Evolutionary conservation across 208 protist species (phyloP), one percentile per base, ranked within the genome.

Genomic region (Crithidia expoeki): DNA sequence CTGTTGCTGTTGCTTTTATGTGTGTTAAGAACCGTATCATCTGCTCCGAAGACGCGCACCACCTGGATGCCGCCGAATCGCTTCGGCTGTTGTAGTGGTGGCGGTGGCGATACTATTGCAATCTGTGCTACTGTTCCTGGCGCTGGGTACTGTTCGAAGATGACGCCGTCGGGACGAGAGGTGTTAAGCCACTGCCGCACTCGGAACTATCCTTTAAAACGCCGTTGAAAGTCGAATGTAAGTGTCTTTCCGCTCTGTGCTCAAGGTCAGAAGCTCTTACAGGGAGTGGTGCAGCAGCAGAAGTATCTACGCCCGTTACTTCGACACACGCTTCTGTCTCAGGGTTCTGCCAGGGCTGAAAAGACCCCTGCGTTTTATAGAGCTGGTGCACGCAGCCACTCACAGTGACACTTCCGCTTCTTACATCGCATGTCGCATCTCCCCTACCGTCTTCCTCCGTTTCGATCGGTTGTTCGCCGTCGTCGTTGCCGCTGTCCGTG

Each of bases 1-100:
- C n/a, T 42, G 36, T 12, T 42, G 36, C 36, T 42, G 36, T 12
- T 42, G 36, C 36, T 12, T 6, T 6, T 6, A 12, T 42, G 36
- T 6, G 10, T 12, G 36, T 12, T 6, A 6, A 12, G 12, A 42
- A 6, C 36, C 6, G 36, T 12, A 6, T 42, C 36, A 6, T 58
- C 30, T 19, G 30, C 30, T 10, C 52, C 52, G 19, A 58, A 58
- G 14, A 58, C 52, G 30, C 52, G 52, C 52, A 58, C 52, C 25
- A 58, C 30, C 21, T 58, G 52, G 17, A 58, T 58, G 7, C 52
- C 52, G 10, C 30, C 52, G 38, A 33, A 55, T 7, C 25, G 6
- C 36, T 42, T 42, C 36, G 6, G 19, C 50, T 32, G 50, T 16
- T 19, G 50, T 32, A 25, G 16, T 21, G 38, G 38, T 44, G 38